Conservation (phyloP, 495 filamentous ascomycete species). For the Aspergillus steynii region DNA sequence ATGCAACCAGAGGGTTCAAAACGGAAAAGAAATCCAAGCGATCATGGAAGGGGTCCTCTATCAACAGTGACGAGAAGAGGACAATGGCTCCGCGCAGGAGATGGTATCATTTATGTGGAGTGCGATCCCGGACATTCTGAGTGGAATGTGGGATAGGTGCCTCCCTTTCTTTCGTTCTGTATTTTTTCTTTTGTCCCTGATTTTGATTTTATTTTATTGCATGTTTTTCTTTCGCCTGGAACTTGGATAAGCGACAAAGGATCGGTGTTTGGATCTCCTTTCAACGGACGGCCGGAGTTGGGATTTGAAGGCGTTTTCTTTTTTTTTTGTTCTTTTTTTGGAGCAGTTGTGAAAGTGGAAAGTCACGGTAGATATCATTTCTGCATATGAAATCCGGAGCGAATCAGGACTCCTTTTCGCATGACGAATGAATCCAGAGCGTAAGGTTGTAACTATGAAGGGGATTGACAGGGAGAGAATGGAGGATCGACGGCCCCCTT, state of each 20-base stretch:
- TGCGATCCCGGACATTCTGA: conserved; percentile 26
- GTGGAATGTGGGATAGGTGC: background rate
- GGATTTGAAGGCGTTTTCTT: conserved; percentile 8
- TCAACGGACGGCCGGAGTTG: background rate
- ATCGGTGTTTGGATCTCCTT: conserved; percentile 8
- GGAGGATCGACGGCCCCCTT: conserved; percentile 19
- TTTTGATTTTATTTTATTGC: conserved; percentile 1
- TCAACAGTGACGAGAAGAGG: conserved; percentile 31
- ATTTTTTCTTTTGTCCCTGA: conserved; percentile 2
- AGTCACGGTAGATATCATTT: background rate
- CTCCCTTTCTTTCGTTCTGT: conserved; percentile 11
- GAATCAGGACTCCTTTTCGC: too few relatives aligned
- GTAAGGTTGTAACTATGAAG: conserved; percentile 1
- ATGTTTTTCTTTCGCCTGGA: conserved; percentile 13
- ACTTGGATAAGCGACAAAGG: conserved; percentile 16
- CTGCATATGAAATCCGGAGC: background rate
- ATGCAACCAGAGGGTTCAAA: conserved; percentile 41
- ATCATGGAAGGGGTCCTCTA: conserved; percentile 25
- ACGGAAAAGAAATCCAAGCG: conserved; percentile 36
- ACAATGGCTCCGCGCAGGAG: conserved; percentile 31
- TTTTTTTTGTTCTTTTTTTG: conserved; percentile 10
- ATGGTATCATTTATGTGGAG: conserved; percentile 35
- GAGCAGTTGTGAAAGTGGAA: conserved; percentile 1
- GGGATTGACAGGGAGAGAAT: conserved; percentile 8
- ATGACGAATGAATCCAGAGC: background rate